Base-by-base conservation (phyloP, 331 rosid species). In the Stylosanthes scabra region DNA sequence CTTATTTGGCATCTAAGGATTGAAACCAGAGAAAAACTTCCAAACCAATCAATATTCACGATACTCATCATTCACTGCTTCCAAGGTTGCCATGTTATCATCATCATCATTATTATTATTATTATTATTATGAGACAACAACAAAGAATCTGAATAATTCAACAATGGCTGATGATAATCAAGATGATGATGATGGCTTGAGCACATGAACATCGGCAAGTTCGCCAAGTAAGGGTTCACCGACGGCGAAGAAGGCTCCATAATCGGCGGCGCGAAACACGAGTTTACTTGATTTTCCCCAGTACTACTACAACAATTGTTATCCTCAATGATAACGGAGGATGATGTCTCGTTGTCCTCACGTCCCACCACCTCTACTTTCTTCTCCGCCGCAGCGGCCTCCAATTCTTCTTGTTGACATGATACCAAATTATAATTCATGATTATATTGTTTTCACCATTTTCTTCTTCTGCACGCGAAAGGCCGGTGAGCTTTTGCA, bases 401-500 rank as follows among this genome's bases (percentile, higher is more conserved):
- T 25, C 25, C n/a, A 29, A 31, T 0, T 11, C 20, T 62, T 83
- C 82, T 1, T 54, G 79, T 3, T 84, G 34, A 29, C 34, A 29
- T 4, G 34, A 29, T 29, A 4, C 3, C 34, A 29, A 2, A 4
- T 29, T 29, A 29, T 29, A 2, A 29, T 29, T n/a, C n/a, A n/a
- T n/a, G n/a, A n/a, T 29, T 29, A 2, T 29, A 29, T 29, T 29
- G 34, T 29, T 29, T 29, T 29, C 34, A 29, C 34, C 3, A 4
- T 54, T 76, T 0, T 80, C 90, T 0, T 81, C 85, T 0, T 84
- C 84, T 0, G 86, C 74, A 4, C 62, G 83, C n/a, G 88, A 75
- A 7, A 69, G 82, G 2, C 97, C 96, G 0, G 97, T 92, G 68
- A 92, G 89, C 71, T 86, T 90, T 56, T 92, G 97, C 67, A 90